phyloP scores from a whole-genome alignment of 129 eudicot species.

The Flaveria linearis region DNA sequence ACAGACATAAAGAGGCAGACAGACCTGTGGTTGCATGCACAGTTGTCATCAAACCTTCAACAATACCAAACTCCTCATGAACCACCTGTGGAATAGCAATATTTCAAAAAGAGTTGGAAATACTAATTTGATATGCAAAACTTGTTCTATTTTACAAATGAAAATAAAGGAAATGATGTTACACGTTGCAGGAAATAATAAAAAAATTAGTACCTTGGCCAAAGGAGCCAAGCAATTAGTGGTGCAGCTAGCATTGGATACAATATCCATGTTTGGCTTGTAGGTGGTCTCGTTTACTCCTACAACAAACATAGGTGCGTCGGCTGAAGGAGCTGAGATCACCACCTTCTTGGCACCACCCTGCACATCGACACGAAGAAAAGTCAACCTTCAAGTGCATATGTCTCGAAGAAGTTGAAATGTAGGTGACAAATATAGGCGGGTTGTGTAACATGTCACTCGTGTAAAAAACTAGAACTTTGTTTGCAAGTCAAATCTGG shows the following conservation, averaged over 20 bases:
- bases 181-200: neutral
- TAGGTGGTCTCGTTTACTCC: conserved; percentile 90
- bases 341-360: conserved; percentile 97
- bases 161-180: neutral
- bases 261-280: conserved; percentile 88
- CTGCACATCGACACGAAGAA: conserved; percentile 45
- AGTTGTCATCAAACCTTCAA: conserved; percentile 95
- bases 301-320: conserved; percentile 98
- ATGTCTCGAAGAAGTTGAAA: neutral
- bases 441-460: neutral
- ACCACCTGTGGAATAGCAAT: conserved; percentile 60
- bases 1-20: conserved; percentile 25
- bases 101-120: conserved; percentile 1
- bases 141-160: neutral
- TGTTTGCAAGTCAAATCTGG: neutral
- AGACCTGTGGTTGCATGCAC: conserved; percentile 99
- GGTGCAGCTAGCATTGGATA: conserved; percentile 96
- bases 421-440: neutral
- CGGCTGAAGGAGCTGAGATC: conserved; percentile 96
- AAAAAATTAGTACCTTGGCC: conserved; percentile 62
- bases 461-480: neutral
- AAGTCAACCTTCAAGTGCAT: conserved; percentile 11
- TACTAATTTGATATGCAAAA: neutral
- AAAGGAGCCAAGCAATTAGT: conserved; percentile 98
- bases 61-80: conserved; percentile 94